A percentile compares a stretch with the other conserved stretches of the same genome.
phyloP scores from a whole-genome alignment of 345 rosid species.

The Microthlaspi erraticum region DNA sequence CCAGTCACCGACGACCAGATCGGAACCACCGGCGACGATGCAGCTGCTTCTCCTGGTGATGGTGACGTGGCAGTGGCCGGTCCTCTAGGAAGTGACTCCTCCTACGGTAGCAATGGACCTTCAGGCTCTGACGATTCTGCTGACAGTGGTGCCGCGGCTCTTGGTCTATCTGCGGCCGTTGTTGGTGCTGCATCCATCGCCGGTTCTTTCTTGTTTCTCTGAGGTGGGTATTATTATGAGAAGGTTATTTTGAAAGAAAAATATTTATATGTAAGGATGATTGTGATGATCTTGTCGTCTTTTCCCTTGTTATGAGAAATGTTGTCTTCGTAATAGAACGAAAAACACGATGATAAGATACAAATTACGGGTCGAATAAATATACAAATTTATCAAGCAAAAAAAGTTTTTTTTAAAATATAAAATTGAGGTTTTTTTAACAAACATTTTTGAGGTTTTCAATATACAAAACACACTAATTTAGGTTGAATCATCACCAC shows the following conservation, averaged over 20 bases:
- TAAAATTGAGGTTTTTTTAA: too few relatives aligned
- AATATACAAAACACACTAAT: too few relatives aligned
- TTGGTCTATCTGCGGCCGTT: constrained; percentile 43
- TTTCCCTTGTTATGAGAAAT: constrained; percentile 15
- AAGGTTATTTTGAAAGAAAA: not conserved
- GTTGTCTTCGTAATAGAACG: constrained; percentile 13
- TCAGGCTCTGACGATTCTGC: constrained; percentile 22
- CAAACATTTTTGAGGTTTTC: too few relatives aligned
- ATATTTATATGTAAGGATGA: constrained; percentile 18
- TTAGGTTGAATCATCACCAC: too few relatives aligned
- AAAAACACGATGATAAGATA: not conserved
- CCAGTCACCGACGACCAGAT: constrained; percentile 36
- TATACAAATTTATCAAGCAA: not conserved
- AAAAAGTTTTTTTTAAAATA: too few relatives aligned
- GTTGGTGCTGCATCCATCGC: constrained; percentile 46
- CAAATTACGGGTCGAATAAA: not conserved
- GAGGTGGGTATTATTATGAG: constrained; percentile 22
- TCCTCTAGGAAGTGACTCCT: constrained; percentile 48
- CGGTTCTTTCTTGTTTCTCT: constrained; percentile 49
- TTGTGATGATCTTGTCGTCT: constrained; percentile 39
- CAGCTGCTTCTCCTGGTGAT: constrained; percentile 44
- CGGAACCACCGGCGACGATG: constrained; percentile 37
- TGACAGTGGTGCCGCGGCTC: constrained; percentile 32
- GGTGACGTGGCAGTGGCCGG: constrained; percentile 52
- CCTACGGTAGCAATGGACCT: constrained; percentile 24